Conservation (phyloP, 352 stramenopile species). For the Pythium aphanidermatum region DNA sequence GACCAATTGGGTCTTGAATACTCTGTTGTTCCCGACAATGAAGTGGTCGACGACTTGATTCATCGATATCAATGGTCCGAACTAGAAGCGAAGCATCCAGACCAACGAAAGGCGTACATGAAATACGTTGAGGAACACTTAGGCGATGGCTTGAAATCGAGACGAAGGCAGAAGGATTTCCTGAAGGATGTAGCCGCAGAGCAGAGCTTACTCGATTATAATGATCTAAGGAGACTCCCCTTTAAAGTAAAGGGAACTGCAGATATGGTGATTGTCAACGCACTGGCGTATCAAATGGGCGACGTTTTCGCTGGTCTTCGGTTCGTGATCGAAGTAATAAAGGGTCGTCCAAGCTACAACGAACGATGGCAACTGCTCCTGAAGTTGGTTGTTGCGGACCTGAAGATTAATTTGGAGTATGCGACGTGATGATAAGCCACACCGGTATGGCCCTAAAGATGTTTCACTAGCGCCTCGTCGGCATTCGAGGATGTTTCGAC, state of each 20-base stretch:
- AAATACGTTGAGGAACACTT: conserved; percentile 4
- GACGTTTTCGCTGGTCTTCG: conserved; percentile 9
- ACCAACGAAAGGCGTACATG: conserved; percentile 12
- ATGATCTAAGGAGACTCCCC: conserved; percentile 2
- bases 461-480: too few relatives aligned
- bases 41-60: conserved; percentile 9
- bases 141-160: conserved; percentile 3
- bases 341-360: conserved; percentile 1
- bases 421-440: too few relatives aligned
- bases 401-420: conserved; percentile 22
- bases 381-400: conserved; percentile 11
- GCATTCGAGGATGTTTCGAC: too few relatives aligned
- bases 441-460: too few relatives aligned
- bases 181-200: conserved; percentile 9
- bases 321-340: conserved; percentile 6
- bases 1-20: conserved; percentile 11
- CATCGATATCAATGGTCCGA: conserved; percentile 5
- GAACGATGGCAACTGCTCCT: conserved; percentile 6
- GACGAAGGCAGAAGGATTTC: conserved; percentile 8
- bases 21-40: conserved; percentile 1
- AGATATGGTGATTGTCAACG: conserved; percentile 11
- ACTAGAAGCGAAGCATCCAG: conserved; percentile 5
- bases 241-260: conserved; percentile 13
- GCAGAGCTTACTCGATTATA: conserved; percentile 6
- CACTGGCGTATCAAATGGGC: conserved; percentile 8